phyloP scores from a whole-genome alignment of 2,329 filamentous ascomycete genomes.

The Chrysosphaeria jannelii region DNA sequence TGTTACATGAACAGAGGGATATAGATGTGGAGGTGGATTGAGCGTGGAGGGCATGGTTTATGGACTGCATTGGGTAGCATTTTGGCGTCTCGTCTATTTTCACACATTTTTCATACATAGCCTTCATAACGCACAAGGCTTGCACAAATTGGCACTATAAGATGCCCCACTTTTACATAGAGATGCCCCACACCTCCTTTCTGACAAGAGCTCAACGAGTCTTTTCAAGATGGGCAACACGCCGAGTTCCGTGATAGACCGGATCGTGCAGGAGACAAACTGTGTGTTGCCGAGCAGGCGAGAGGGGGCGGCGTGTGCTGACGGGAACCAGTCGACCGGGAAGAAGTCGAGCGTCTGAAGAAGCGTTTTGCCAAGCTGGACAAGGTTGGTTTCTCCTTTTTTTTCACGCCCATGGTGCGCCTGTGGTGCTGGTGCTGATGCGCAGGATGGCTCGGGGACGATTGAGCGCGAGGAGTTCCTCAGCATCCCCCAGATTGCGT shows the following conservation, averaged over 20 bases:
- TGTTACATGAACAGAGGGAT: no score
- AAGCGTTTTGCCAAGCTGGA: slow-evolving; percentile 99
- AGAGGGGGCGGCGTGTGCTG: not conserved
- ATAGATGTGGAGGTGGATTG: no score
- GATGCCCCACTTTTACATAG: no score
- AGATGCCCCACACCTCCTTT: no score
- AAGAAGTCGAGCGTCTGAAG: slow-evolving; percentile 81
- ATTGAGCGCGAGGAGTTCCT: slow-evolving; percentile 98
- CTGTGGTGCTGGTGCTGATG: not conserved
- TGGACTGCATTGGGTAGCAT: no score
- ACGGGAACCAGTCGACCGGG: slow-evolving; percentile 49
- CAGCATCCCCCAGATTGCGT: slow-evolving; percentile 85
- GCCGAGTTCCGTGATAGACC: slow-evolving; percentile 55
- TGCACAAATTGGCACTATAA: no score
- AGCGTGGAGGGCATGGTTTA: no score
- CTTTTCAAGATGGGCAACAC: slow-evolving; percentile 29
- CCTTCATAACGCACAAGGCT: no score
- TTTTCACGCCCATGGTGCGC: not conserved
- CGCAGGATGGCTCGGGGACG: slow-evolving; percentile 81
- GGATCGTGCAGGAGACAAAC: slow-evolving; percentile 87
- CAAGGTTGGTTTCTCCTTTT: slow-evolving; percentile 29
- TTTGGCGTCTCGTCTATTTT: no score
- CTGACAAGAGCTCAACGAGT: slow-evolving; percentile 1
- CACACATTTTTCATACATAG: no score
- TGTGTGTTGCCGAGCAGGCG: slow-evolving; percentile 21